Percentiles rank a stretch among this genome's conserved stretches.
Conservation (phyloP, 805 yeast genomes). For the Candida sphagnicola region DNA sequence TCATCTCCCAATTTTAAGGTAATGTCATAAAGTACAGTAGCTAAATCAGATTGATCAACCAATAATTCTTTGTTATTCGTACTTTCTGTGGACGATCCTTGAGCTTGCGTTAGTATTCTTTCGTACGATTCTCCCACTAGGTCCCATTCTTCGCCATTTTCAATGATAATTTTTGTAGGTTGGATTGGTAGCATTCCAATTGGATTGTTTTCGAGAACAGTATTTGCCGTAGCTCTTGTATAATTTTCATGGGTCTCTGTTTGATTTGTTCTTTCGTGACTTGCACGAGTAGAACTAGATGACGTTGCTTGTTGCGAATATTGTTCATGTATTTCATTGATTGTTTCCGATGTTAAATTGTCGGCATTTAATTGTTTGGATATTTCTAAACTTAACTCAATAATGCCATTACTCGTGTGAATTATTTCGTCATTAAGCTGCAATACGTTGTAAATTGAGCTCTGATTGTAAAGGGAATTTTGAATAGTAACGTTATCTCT, state of each 20-base stretch:
- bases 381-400: constrained; percentile 13
- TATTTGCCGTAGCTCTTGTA: background rate
- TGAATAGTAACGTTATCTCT: constrained; percentile 6
- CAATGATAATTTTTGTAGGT: constrained; percentile 18
- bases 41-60: constrained; percentile 24
- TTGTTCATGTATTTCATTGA: background rate
- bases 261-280: background rate
- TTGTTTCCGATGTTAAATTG: background rate
- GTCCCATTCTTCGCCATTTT: constrained; percentile 19
- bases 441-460: constrained; percentile 9
- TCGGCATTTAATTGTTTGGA: background rate
- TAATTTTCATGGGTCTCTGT: background rate
- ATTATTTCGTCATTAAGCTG: constrained; percentile 9
- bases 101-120: constrained; percentile 10
- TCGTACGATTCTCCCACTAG: constrained; percentile 12
- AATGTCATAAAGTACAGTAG: constrained; percentile 19
- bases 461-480: constrained; percentile 1
- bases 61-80: constrained; percentile 11
- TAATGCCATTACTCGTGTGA: constrained; percentile 7
- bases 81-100: background rate
- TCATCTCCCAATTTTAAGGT: constrained; percentile 13
- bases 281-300: too few relatives aligned
- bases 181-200: constrained; percentile 14
- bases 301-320: too few relatives aligned
- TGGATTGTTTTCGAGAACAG: too few relatives aligned